Evolutionary conservation across 2,329 filamentous ascomycete species (phyloP), one percentile per base, ranked within the genome.

Genomic region (Coleophoma eucalyptorum): DNA sequence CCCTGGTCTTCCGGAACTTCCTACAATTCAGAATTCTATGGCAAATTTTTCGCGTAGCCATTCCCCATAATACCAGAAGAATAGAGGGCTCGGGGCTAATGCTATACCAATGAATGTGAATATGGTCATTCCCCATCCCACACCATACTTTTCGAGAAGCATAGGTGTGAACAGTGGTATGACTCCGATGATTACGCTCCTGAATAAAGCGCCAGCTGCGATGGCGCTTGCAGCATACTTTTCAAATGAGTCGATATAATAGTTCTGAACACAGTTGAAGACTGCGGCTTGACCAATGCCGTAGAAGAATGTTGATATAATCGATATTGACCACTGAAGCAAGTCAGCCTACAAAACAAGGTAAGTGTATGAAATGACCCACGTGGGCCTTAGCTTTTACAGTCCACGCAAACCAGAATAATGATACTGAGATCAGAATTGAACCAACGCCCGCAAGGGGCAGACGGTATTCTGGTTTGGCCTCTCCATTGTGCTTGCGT

Each of bases 341-440:
- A 26, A 26, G 26, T 26, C 26, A 26, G 26, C 10, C 26, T 26
- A 26, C 6, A 26, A 2, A 8, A 26, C 26, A 26, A 26, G 4
- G 26, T 4, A 3, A 26, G 26, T 7, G 26, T 26, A 26, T 6
- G 26, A 26, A 26, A 7, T 26, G 26, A 26, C 26, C 10, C 10
- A 26, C 26, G 26, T 26, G 26, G 26, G 10, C 69, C 13, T 71
- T 58, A 18, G 76, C 74, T 43, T 84, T 67, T 0, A 76, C 75
- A 0, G 77, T 77, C 79, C 79, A 84, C 2, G 79, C 81, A 53
- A 83, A 84, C 61, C 75, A 73, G 61, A 85, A 84, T 35, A 86
- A 66, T 0, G 77, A 76, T 1, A 75, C 63, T 0, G 82, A 81
- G 2, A 85, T 72, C 8, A 80, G 49, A 1, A 79, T 42, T 1